Evolutionary conservation across 768 basidiomycete genomes (phyloP), one percentile per base, ranked within the genome.

Genomic region (Podaxis sp.): DNA sequence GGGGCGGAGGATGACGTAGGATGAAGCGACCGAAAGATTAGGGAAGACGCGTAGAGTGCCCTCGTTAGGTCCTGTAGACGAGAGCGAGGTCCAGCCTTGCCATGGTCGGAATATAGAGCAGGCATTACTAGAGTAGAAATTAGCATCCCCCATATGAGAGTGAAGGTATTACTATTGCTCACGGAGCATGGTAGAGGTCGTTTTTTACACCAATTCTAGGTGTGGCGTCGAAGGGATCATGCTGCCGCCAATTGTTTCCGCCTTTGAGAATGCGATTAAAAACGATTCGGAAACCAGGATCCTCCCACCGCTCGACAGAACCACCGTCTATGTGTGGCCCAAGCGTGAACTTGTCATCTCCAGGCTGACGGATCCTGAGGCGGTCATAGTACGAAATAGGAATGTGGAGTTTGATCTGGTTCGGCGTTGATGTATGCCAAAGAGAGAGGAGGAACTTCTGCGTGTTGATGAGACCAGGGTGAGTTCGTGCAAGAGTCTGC

Each of bases 301-400:
- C 82, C 66, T 85, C 80, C 82, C 82, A 84, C 1, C 86, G 70
- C 74, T 88, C 75, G 61, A 81, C 72, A 6, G 79, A 76, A 9
- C 83, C 84, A 0, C 77, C 78, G 53, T 84, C 82, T 14, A 77
- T 70, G 57, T 88, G 86, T 10, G 88, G 85, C 0, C 85, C 88
- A 1, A 91, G 73, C 0, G 83, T 79, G 67, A 91, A 91, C 51
- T 79, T 78, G 11, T 77, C 71, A 62, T 90, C 90, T 0, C 90
- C 91, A 0, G 90, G 88, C 28, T 78, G 79, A 4, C 91, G 81
- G 50, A 91, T 89, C 1, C 90, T 80, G 10, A 92, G 73, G 5
- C 91, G 80, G 71, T 93, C 91, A 61, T 84, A 89, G 70, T 93
- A 93, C 0, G 85, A 83, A n/a, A 92, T 72, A 0, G 89, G 88